These are phyloP conservation scores for Sporothrix inflata DNA, from an alignment of 2,329 filamentous ascomycete genomes.

Conservation along the genomic window DNA sequence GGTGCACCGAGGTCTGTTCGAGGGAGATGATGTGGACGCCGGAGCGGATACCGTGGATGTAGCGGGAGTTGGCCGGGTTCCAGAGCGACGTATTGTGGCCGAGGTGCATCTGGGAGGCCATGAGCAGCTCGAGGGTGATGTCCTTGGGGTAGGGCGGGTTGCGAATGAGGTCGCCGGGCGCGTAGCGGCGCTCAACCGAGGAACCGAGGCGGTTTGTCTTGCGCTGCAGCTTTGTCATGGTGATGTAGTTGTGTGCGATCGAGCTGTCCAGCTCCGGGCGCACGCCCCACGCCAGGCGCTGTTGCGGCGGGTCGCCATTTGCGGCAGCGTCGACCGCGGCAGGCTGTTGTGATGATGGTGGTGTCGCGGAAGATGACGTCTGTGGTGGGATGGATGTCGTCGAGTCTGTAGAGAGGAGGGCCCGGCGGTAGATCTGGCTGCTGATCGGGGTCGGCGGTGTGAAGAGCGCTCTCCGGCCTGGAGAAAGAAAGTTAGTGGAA, in stretches of 20 bases:
- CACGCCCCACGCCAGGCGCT: conserved; percentile 5
- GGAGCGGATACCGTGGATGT: conserved; percentile 88
- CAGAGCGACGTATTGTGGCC: conserved; percentile 89
- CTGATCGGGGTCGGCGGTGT: conserved; percentile 31
- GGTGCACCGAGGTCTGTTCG: conserved; percentile 83
- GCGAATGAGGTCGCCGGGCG: conserved; percentile 66
- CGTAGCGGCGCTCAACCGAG: conserved; percentile 59
- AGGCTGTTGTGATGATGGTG: neutral
- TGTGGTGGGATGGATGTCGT: conserved; percentile 26
- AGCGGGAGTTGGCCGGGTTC: conserved; percentile 92
- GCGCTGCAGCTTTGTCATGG: conserved; percentile 48
- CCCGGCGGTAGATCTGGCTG: conserved; percentile 45
- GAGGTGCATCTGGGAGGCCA: conserved; percentile 85
- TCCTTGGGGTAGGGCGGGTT: conserved; percentile 78
- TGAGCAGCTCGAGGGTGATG: conserved; percentile 85
- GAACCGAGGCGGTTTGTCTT: conserved; percentile 56
- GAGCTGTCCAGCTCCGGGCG: conserved; percentile 28
- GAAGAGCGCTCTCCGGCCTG: conserved; percentile 58
- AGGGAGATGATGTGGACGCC: conserved; percentile 92
- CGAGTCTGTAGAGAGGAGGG: conserved; percentile 41
- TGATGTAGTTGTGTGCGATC: conserved; percentile 44
- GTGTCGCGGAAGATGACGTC: neutral
- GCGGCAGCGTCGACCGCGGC: neutral
- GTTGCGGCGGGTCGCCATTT: neutral
- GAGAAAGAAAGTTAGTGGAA: neutral